phyloP scores from a whole-genome alignment of 2,329 filamentous ascomycete genomes.

The Diaporthe longicolla region DNA sequence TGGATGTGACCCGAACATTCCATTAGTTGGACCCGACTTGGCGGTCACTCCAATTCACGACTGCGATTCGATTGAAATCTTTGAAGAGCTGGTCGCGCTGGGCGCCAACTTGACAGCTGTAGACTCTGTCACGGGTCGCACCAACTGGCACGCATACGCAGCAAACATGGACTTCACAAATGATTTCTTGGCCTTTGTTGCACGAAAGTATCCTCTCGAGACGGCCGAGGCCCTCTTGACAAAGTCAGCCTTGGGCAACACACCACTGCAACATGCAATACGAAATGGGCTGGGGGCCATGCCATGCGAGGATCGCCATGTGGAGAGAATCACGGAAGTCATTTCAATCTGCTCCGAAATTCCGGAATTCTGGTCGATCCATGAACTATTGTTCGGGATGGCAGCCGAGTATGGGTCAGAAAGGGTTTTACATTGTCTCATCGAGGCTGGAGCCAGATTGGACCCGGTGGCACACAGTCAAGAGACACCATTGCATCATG shows the following conservation, averaged over 20 bases:
- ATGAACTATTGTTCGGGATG: not conserved
- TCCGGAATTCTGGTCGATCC: not conserved
- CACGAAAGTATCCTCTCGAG: not conserved
- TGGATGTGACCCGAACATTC: not conserved
- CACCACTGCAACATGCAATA: not conserved
- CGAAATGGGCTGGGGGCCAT: fast-evolving
- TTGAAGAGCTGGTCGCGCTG: not conserved
- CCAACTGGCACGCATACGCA: not conserved
- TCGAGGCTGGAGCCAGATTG: not conserved
- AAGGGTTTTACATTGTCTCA: not conserved
- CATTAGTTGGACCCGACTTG: not conserved
- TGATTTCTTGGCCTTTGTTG: not conserved
- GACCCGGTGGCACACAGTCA: not conserved
- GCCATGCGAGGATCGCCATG: not conserved
- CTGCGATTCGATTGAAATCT: not conserved
- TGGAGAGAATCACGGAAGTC: not conserved
- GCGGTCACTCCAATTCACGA: not conserved
- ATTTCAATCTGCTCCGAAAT: not conserved
- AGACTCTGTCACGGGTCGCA: not conserved
- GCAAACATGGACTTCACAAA: fast-evolving
- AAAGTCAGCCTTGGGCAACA: not conserved
- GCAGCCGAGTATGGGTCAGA: not conserved
- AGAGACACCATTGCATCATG: not conserved
- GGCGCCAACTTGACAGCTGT: not conserved
- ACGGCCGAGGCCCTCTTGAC: not conserved